phyloP scores from a whole-genome alignment of 179 eudicot species.

The Gypsophila paniculata region DNA sequence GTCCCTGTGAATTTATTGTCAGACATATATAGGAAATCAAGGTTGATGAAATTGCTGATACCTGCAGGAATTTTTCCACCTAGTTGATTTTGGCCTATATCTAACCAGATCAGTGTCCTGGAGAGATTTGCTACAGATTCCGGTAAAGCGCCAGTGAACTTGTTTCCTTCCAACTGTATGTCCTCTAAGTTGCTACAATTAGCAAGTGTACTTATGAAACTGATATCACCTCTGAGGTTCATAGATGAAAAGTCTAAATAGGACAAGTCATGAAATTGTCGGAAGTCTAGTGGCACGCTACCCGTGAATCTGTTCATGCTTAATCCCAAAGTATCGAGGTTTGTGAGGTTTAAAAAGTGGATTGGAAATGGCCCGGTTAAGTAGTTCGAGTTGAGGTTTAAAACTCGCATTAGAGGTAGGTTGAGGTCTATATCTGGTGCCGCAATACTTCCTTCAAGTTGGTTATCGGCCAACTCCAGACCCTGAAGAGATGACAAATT shows the following conservation, averaged over 20 bases:
- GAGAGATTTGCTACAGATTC: conserved; percentile 36
- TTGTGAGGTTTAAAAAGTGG: conserved; percentile 34
- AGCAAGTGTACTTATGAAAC: conserved; percentile 26
- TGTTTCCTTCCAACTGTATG: conserved; percentile 1
- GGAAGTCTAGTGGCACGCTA: conserved; percentile 11
- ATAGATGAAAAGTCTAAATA: conserved; percentile 3
- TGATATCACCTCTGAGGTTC: conserved; percentile 27
- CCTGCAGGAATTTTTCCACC: conserved; percentile 25
- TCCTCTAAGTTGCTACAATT: conserved; percentile 25
- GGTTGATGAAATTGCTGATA: conserved; percentile 16
- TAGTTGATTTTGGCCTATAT: neutral
- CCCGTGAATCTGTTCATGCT: conserved; percentile 24
- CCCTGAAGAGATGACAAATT: conserved; percentile 29
- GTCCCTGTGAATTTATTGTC: conserved; percentile 19
- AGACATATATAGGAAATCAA: neutral
- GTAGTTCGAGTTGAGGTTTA: conserved; percentile 23
- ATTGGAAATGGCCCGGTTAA: conserved; percentile 36
- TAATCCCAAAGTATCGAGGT: conserved; percentile 5
- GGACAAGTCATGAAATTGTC: neutral
- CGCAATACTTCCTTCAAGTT: conserved; percentile 34
- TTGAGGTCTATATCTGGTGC: conserved; percentile 18
- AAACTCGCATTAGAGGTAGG: conserved; percentile 28
- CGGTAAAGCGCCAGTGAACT: conserved; percentile 23
- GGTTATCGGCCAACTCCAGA: conserved; percentile 13
- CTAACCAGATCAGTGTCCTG: neutral